Evolutionary conservation across 2,329 filamentous ascomycete genomes (phyloP).

Genomic region (Albophoma yamanashiensis): DNA sequence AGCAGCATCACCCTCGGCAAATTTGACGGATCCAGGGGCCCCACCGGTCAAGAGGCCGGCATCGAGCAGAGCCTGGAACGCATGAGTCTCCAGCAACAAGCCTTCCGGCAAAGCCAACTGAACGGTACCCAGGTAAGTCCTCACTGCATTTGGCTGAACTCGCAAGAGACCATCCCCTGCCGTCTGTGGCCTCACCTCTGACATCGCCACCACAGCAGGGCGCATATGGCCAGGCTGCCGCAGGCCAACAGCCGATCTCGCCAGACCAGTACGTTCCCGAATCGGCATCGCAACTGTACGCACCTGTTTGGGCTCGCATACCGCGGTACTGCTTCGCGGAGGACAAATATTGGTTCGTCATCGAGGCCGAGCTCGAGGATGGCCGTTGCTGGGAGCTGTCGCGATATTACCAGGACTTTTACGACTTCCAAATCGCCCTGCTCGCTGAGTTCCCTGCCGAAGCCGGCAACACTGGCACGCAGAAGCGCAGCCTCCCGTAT

Average conservation of each 20-base stretch:
- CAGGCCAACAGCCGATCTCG: slow-evolving; percentile 17
- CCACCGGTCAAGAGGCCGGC: slow-evolving; percentile 24
- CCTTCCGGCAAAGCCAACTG: slow-evolving; percentile 12
- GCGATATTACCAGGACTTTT: slow-evolving; percentile 96
- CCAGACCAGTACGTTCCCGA: slow-evolving; percentile 24
- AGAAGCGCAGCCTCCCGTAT: slow-evolving; percentile 79
- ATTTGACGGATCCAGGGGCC: slow-evolving; percentile 52
- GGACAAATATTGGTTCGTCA: slow-evolving; percentile 98
- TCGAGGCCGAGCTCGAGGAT: slow-evolving; percentile 84
- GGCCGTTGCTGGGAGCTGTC: slow-evolving; percentile 87
- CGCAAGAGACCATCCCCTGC: background rate
- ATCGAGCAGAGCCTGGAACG: slow-evolving; percentile 65
- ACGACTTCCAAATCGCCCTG: slow-evolving; percentile 94
- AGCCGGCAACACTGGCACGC: slow-evolving; percentile 72
- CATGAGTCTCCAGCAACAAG: slow-evolving; percentile 54
- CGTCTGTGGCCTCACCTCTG: background rate
- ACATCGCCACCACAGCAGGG: background rate
- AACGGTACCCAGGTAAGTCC: slow-evolving; percentile 16
- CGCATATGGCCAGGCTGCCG: background rate
- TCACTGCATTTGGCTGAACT: background rate
- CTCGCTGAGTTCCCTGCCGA: slow-evolving; percentile 87
- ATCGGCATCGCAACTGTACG: slow-evolving; percentile 48
- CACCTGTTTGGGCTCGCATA: slow-evolving; percentile 74
- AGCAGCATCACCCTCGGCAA: slow-evolving; percentile 95
- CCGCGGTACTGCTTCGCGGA: slow-evolving; percentile 92